These are phyloP conservation scores for Fistulinella prunicolor DNA, from an alignment of 768 basidiomycete genomes.

Conservation along the genomic window DNA sequence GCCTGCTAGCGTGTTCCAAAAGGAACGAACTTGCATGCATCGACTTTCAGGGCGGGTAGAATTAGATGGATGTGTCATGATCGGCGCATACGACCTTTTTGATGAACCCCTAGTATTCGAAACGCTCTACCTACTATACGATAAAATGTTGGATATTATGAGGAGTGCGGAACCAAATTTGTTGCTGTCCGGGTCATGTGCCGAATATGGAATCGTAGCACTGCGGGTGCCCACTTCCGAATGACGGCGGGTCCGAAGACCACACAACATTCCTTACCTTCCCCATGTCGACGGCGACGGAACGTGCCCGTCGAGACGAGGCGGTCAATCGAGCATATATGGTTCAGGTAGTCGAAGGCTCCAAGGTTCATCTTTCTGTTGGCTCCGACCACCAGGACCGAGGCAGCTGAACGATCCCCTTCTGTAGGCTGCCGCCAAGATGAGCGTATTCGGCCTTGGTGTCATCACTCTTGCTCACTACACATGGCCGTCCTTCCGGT, in stretches of 20 bases:
- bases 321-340: conserved; percentile 58
- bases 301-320: conserved; percentile 44
- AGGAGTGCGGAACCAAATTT: neutral
- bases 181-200: neutral
- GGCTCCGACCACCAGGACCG: neutral
- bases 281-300: conserved; percentile 23
- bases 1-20: conserved; percentile 39
- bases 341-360: conserved; percentile 57
- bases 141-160: neutral
- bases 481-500: conserved; percentile 75
- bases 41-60: conserved; percentile 18
- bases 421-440: conserved; percentile 52
- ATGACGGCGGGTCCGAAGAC: neutral
- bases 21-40: conserved; percentile 35
- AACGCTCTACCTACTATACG: neutral
- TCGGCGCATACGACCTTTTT: too few relatives aligned
- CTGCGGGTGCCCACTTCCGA: conserved; percentile 1
- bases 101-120: too few relatives aligned
- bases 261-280: neutral
- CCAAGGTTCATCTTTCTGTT: conserved; percentile 42
- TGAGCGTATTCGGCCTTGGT: conserved; percentile 56
- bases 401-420: neutral
- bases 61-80: neutral
- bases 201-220: neutral
- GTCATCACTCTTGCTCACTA: conserved; percentile 61